Base-by-base conservation (phyloP, 371 early-diverging fungal species). In the Synchytrium microbalum region DNA sequence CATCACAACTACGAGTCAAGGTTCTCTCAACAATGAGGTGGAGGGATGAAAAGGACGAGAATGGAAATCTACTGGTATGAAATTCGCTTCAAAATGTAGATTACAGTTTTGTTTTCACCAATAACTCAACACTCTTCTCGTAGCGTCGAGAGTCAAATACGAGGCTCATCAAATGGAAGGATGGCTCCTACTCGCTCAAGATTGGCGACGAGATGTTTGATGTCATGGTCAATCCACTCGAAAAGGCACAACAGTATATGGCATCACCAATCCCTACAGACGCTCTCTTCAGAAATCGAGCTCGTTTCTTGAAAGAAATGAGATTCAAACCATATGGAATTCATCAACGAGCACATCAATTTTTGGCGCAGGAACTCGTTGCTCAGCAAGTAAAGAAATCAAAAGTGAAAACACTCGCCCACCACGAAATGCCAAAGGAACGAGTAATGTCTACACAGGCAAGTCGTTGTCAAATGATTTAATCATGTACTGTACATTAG, bases 1-100 rank as follows among this genome's bases (percentile, higher is more conserved):
- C 29, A 25, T 65, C 54, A 32, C 54, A 64, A 16, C 3, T 29
- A 19, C 75, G 79, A 59, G 79, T 88, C 54, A 76, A 79, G 60
- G 80, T 87, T 25, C 88, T 90, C 67, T 87, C 82, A 67, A 88
- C 87, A 0, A 84, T 93, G 29, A 84, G 93, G 25, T 93, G 92
- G 91, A 80, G 89, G 58, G 76, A 83, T 62, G 71, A 62, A 59
- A 64, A 75, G 32, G 63, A 73, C 58, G 68, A 73, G 38, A 58
- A 60, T 33, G 64, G 56, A 24, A 56, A 29, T 2, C 57, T 61
- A 3, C 8, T 24, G 54, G 30, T 53, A 30, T 33, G 27, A 25
- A 1, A 52, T 19, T 30, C 54, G 2, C n/a, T 29, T 54, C 32
- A 54, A 1, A 23, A 1, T 30, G 51, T 51, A 51, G 14, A n/a